Evolutionary conservation across 2,329 filamentous ascomycete species (phyloP).

Genomic region (Didymella glomerata): DNA sequence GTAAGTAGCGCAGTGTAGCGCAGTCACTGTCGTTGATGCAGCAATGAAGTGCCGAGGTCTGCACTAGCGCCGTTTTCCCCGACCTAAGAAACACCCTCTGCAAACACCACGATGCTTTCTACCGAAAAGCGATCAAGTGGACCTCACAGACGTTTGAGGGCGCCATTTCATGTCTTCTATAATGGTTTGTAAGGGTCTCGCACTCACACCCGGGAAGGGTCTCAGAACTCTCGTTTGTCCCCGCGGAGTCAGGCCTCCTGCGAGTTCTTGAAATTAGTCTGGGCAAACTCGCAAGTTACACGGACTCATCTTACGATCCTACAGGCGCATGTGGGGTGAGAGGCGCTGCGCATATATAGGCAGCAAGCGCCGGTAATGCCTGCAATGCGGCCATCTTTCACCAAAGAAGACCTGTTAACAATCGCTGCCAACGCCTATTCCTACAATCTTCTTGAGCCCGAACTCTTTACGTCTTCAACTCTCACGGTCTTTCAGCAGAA

Average conservation of each 20-base stretch:
- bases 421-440: too few species aligned
- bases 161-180: too few species aligned
- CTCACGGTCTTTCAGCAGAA: background rate
- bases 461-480: background rate
- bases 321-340: too few species aligned
- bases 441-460: too few species aligned
- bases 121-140: too few species aligned
- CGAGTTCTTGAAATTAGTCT: background rate
- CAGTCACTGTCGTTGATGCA: background rate
- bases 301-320: background rate
- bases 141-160: too few species aligned
- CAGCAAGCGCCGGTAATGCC: background rate
- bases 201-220: too few species aligned
- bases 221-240: background rate
- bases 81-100: background rate
- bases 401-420: too few species aligned
- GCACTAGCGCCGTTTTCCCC: background rate
- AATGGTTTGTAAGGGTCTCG: too few species aligned
- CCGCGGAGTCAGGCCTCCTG: background rate
- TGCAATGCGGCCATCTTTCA: too few species aligned
- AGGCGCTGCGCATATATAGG: background rate
- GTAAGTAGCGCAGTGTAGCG: too few species aligned
- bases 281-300: background rate
- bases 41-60: background rate
- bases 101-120: background rate